Evolutionary conservation across 495 filamentous ascomycete genomes (phyloP).

Genomic region (Lophium mytilinum): DNA sequence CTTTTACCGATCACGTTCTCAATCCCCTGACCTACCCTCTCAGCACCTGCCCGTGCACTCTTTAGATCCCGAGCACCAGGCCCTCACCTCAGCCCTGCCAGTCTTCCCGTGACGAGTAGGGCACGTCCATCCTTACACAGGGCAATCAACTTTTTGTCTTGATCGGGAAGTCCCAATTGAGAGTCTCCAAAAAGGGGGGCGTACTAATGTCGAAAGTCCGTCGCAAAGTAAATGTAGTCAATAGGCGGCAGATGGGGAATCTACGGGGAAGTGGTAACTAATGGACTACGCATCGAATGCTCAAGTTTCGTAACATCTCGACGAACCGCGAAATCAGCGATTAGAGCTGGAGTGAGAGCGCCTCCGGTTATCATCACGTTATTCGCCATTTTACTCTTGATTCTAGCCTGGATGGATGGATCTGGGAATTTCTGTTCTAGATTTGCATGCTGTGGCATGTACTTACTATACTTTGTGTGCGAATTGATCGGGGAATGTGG

Average conservation of each 20-base stretch:
- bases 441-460: conserved; percentile 51
- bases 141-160: conserved; percentile 47
- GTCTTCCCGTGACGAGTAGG: conserved; percentile 51
- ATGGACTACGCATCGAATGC: conserved; percentile 48
- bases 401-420: conserved; percentile 38
- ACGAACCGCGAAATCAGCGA: conserved; percentile 48
- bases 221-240: conserved; percentile 60
- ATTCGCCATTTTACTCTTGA: conserved; percentile 34
- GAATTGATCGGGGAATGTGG: conserved; percentile 41
- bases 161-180: conserved; percentile 47
- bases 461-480: conserved; percentile 36
- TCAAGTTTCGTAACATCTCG: conserved; percentile 37
- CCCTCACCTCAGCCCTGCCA: conserved; percentile 51
- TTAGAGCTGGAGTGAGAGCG: conserved; percentile 53
- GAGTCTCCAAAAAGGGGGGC: conserved; percentile 43
- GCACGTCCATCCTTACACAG: conserved; percentile 50
- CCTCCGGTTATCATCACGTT: conserved; percentile 54
- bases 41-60: conserved; percentile 54
- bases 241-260: conserved; percentile 44
- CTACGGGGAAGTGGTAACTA: conserved; percentile 42
- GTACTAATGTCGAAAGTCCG: conserved; percentile 46
- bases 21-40: conserved; percentile 48
- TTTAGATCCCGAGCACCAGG: conserved; percentile 56
- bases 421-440: conserved; percentile 41
- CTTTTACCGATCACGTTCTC: conserved; percentile 5